Percentiles rank a stretch among this genome's conserved stretches.
Conservation (phyloP, 1,284 basidiomycete species). For the Veloporphyrellus conicus region DNA sequence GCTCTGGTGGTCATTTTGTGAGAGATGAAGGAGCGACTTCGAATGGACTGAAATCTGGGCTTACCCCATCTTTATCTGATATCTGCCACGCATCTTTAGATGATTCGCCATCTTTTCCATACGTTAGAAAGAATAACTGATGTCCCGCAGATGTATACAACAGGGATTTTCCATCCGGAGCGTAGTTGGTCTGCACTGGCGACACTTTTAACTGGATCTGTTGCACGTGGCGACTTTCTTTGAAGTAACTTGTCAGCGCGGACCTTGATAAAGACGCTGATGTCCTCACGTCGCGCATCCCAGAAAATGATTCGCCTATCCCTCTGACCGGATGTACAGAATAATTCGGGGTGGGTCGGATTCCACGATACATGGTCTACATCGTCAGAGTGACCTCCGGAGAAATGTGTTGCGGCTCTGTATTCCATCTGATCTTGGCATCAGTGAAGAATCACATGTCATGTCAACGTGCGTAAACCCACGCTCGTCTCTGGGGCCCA, state of each 20-base stretch:
- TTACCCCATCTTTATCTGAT: constrained; percentile 46
- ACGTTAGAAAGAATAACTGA: constrained; percentile 55
- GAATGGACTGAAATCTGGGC: constrained; percentile 4
- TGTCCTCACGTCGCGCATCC: constrained; percentile 67
- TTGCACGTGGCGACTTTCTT: constrained; percentile 66
- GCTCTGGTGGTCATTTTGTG: constrained; percentile 17
- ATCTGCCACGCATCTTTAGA: constrained; percentile 57
- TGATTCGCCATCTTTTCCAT: constrained; percentile 51
- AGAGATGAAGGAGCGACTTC: neutral
- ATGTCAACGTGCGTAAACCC: constrained; percentile 25
- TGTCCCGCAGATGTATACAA: constrained; percentile 58
- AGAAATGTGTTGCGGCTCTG: constrained; percentile 56
- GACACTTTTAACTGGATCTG: constrained; percentile 51
- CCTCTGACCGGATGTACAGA: constrained; percentile 71
- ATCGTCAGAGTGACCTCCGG: constrained; percentile 68
- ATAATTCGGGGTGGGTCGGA: constrained; percentile 73
- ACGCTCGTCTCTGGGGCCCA: constrained; percentile 75
- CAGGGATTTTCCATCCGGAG: constrained; percentile 64
- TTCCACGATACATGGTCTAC: constrained; percentile 77
- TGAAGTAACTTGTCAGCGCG: constrained; percentile 15
- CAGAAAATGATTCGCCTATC: constrained; percentile 72
- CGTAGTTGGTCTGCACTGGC: constrained; percentile 62
- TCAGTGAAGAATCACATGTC: neutral
- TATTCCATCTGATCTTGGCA: constrained; percentile 54
- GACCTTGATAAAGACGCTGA: neutral